Evolutionary conservation across 768 basidiomycete genomes (phyloP).

Genomic region (Boletus pseudo-olivaceus): DNA sequence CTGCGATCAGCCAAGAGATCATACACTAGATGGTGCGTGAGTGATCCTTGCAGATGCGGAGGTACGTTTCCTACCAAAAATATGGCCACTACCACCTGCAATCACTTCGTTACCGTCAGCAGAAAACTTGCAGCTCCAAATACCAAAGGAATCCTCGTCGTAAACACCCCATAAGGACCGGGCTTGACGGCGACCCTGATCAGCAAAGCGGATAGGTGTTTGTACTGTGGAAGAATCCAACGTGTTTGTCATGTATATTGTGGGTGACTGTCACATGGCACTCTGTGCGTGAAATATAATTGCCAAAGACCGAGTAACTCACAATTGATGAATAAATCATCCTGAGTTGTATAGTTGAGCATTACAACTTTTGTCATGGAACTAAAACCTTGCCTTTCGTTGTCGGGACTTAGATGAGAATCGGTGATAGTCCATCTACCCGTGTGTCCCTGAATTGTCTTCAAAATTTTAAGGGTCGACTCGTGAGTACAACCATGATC

Average conservation of each 20-base stretch:
- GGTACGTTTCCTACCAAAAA: constrained; percentile 53
- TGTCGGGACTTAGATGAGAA: constrained; percentile 84
- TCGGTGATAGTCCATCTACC: constrained; percentile 96
- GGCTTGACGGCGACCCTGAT: constrained; percentile 39
- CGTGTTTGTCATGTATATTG: constrained; percentile 72
- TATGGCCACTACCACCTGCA: constrained; percentile 82
- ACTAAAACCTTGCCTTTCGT: constrained; percentile 58
- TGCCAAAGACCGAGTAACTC: not conserved
- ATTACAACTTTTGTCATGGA: constrained; percentile 47
- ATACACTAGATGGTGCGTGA: constrained; percentile 57
- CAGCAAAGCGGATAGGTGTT: constrained; percentile 58
- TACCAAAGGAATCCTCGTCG: constrained; percentile 55
- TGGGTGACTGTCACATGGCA: constrained; percentile 51
- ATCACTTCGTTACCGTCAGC: constrained; percentile 95
- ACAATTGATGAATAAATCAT: constrained; percentile 94
- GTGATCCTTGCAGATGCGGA: not conserved
- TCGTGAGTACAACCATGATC: constrained; percentile 40
- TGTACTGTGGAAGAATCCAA: constrained; percentile 59
- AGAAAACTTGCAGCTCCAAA: constrained; percentile 95
- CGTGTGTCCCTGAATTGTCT: constrained; percentile 70
- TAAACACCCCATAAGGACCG: constrained; percentile 31
- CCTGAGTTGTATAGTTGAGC: constrained; percentile 37
- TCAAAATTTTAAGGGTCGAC: constrained; percentile 46
- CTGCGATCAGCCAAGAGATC: constrained; percentile 79
- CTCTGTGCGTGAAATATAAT: not conserved